Evolutionary conservation across 129 eudicot species (phyloP).

Genomic region (Daucus carota): DH1_v3.0 NC_030387.2:20235001-20235500

Average conservation of each 20-base stretch:
- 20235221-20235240: slow-evolving; percentile 88
- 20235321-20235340: slow-evolving; percentile 97
- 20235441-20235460: slow-evolving; percentile 85
- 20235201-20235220: slow-evolving; percentile 68
- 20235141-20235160: slow-evolving; percentile 66
- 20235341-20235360: slow-evolving; percentile 92
- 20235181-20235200: slow-evolving; percentile 66
- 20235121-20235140: slow-evolving; percentile 74
- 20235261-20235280: slow-evolving; percentile 88
- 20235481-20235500: neutral
- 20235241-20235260: slow-evolving; percentile 72
- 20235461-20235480: neutral
- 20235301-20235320: slow-evolving; percentile 93
- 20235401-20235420: slow-evolving; percentile 94
- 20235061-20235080: slow-evolving; percentile 98
- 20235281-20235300: slow-evolving; percentile 90
- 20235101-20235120: slow-evolving; percentile 75
- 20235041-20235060: slow-evolving; percentile 85
- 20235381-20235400: slow-evolving; percentile 99
- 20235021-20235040: slow-evolving; percentile 89
- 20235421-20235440: slow-evolving; percentile 98
- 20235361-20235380: slow-evolving; percentile 98
- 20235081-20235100: slow-evolving; percentile 79
- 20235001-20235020: slow-evolving; percentile 93
- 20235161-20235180: slow-evolving; percentile 79